A percentile compares a stretch with the other conserved stretches of the same genome.
Conservation (phyloP, 805 yeast species). For the Vanderwaltozyma tropicalis region DNA sequence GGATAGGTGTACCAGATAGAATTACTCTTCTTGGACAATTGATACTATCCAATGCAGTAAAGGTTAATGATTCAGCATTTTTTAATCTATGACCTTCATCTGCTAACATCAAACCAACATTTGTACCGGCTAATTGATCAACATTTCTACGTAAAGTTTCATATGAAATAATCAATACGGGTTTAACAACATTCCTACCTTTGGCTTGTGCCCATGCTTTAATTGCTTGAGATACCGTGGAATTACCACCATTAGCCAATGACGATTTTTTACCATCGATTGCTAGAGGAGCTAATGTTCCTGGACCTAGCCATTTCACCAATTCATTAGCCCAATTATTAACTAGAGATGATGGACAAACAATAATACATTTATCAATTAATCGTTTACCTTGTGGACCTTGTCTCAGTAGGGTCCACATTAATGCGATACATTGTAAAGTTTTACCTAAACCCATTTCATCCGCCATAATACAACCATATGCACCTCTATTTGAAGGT, state of each 20-base stretch:
- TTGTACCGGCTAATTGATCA: constrained; percentile 59
- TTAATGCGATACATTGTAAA: constrained; percentile 72
- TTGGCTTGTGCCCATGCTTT: constrained; percentile 78
- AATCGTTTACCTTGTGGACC: constrained; percentile 75
- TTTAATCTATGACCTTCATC: constrained; percentile 80
- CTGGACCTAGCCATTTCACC: constrained; percentile 89
- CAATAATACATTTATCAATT: constrained; percentile 83
- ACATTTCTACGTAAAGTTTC: constrained; percentile 86
- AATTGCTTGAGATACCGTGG: constrained; percentile 58
- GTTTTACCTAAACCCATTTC: constrained; percentile 95
- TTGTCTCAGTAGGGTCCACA: constrained; percentile 88
- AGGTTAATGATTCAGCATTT: constrained; percentile 86
- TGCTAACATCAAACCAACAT: constrained; percentile 77
- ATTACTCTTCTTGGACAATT: constrained; percentile 84
- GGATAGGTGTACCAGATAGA: constrained; percentile 93
- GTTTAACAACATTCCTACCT: constrained; percentile 84
- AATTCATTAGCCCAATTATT: constrained; percentile 96
- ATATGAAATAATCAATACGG: constrained; percentile 87
- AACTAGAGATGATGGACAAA: constrained; percentile 90
- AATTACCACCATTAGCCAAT: constrained; percentile 41
- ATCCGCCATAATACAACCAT: constrained; percentile 97
- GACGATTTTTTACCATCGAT: constrained; percentile 71
- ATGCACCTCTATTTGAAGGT: constrained; percentile 49
- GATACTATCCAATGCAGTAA: constrained; percentile 74
- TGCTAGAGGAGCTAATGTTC: constrained; percentile 79